phyloP scores from a whole-genome alignment of 1,284 basidiomycete genomes.

The Coniferiporia sulphurascens region DNA sequence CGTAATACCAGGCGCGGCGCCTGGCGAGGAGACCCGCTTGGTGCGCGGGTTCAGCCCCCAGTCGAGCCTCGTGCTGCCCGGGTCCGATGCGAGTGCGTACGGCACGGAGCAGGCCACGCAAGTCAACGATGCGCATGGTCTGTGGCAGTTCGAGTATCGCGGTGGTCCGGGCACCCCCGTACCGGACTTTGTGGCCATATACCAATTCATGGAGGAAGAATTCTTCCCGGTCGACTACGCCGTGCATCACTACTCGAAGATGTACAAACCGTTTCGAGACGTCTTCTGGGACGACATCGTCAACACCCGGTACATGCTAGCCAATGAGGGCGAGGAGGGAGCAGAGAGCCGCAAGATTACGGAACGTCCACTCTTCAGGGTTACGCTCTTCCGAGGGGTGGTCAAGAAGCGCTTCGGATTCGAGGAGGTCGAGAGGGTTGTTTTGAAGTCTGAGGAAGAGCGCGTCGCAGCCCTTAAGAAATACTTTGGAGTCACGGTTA shows the following conservation, averaged over 20 bases:
- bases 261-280: slow-evolving; percentile 8
- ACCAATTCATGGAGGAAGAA: slow-evolving; percentile 10
- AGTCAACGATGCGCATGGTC: neutral
- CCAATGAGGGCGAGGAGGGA: neutral
- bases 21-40: slow-evolving; percentile 2
- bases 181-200: neutral
- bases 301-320: neutral
- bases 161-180: neutral
- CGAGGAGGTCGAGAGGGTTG: slow-evolving; percentile 1
- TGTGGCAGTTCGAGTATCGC: slow-evolving; percentile 12
- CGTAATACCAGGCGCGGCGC: neutral
- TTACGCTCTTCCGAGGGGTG: slow-evolving; percentile 3
- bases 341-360: neutral
- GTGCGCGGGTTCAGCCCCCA: slow-evolving; percentile 2
- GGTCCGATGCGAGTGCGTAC: neutral
- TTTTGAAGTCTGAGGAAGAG: slow-evolving; percentile 5
- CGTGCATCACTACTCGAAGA: slow-evolving; percentile 6
- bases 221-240: neutral
- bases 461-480: slow-evolving; percentile 3
- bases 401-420: slow-evolving; percentile 7
- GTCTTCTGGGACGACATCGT: slow-evolving; percentile 10
- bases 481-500: slow-evolving; percentile 9
- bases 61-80: neutral
- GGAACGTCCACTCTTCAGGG: neutral
- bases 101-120: neutral